phyloP scores from a whole-genome alignment of 2,329 filamentous ascomycete genomes.

The Dothidotthia symphoricarpi region DNA sequence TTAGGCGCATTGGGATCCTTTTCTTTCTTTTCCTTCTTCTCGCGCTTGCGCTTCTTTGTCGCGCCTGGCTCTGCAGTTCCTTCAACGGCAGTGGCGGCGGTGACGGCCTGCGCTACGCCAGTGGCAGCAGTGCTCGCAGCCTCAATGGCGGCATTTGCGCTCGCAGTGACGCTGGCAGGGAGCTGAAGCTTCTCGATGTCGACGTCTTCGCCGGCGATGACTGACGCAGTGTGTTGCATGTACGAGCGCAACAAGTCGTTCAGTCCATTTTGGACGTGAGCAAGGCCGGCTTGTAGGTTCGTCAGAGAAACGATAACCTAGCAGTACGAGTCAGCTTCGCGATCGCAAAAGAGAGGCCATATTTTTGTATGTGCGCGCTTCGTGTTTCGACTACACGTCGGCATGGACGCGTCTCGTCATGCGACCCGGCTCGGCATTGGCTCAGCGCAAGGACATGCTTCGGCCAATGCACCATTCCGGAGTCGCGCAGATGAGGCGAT shows the following conservation, averaged over 20 bases:
- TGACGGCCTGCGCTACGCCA: slow-evolving; percentile 20
- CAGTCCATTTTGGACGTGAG: slow-evolving; percentile 55
- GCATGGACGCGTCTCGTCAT: not conserved
- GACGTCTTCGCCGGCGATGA: slow-evolving; percentile 54
- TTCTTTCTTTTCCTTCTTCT: slow-evolving; percentile 79
- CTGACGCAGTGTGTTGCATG: slow-evolving; percentile 81
- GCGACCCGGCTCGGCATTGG: slow-evolving; percentile 1
- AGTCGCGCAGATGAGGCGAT: slow-evolving; percentile 30
- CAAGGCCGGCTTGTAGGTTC: slow-evolving; percentile 64
- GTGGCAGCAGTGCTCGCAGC: slow-evolving; percentile 24
- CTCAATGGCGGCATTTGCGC: slow-evolving; percentile 31
- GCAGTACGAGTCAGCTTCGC: slow-evolving; percentile 8
- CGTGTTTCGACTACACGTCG: slow-evolving; percentile 1
- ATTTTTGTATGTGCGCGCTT: slow-evolving; percentile 6
- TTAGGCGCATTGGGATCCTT: slow-evolving; percentile 90
- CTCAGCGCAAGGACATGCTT: slow-evolving; percentile 6
- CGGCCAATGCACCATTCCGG: slow-evolving; percentile 7
- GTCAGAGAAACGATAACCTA: slow-evolving; percentile 76
- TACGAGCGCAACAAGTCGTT: slow-evolving; percentile 80
- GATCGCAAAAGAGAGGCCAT: not conserved
- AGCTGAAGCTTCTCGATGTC: slow-evolving; percentile 44
- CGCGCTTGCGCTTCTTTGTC: slow-evolving; percentile 52
- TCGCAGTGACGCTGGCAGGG: slow-evolving; percentile 43
- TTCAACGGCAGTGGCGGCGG: slow-evolving; percentile 10
- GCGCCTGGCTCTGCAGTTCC: slow-evolving; percentile 14